Conservation (phyloP, 768 basidiomycete species). For the Pisolithus sp. region DNA sequence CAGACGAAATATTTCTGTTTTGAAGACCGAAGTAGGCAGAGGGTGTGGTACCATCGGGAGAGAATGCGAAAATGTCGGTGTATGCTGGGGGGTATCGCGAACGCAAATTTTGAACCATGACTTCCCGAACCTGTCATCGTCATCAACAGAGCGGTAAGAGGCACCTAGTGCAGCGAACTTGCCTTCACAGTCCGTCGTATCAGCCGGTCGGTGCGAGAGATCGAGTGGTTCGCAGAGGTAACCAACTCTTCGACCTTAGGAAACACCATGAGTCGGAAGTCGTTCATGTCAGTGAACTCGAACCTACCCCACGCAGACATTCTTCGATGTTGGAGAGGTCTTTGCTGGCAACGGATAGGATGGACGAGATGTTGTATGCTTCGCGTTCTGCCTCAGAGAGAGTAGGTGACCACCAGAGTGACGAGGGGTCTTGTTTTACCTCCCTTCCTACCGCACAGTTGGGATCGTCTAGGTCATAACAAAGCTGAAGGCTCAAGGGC, state of each 20-base stretch:
- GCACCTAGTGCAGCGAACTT: conserved; percentile 10
- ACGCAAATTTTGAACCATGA: conserved; percentile 39
- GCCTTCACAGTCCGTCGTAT: conserved; percentile 53
- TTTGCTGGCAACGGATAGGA: conserved; percentile 46
- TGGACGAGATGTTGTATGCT: conserved; percentile 39
- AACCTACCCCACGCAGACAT: conserved; percentile 46
- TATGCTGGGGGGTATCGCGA: conserved; percentile 17
- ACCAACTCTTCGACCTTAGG: conserved; percentile 54
- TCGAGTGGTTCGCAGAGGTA: conserved; percentile 46
- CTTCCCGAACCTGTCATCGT: conserved; percentile 42
- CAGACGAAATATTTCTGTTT: conserved; percentile 1
- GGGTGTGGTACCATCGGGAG: conserved; percentile 3
- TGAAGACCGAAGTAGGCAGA: conserved; percentile 4
- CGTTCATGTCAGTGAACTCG: conserved; percentile 3
- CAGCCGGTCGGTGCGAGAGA: conserved; percentile 51
- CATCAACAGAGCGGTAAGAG: neutral
- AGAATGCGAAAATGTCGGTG: conserved; percentile 16
- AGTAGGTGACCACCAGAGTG: conserved; percentile 1
- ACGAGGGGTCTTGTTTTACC: conserved; percentile 22
- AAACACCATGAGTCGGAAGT: conserved; percentile 2
- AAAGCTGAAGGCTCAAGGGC: conserved; percentile 31
- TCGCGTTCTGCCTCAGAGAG: conserved; percentile 29
- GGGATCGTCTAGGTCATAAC: conserved; percentile 35
- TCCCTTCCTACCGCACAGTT: conserved; percentile 35
- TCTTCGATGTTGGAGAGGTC: conserved; percentile 54